These are phyloP conservation scores for Microcyclosporella mali DNA, from an alignment of 2,329 filamentous ascomycete species.

Conservation along the genomic window DNA sequence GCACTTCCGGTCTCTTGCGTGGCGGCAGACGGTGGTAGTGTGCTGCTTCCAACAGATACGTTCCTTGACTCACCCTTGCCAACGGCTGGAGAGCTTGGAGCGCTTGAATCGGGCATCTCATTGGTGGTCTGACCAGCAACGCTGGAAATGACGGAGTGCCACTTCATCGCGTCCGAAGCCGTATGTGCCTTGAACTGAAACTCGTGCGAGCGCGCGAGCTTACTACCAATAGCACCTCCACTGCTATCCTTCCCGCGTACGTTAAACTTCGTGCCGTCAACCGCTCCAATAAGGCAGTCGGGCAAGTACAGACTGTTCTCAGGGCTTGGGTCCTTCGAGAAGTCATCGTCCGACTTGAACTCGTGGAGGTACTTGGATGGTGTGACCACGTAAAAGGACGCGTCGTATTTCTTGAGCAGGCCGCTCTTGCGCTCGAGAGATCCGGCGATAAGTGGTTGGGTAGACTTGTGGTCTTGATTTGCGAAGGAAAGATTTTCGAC, in stretches of 20 bases:
- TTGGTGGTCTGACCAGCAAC: slow-evolving; percentile 49
- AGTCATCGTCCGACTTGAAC: slow-evolving; percentile 85
- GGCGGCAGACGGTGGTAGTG: no score
- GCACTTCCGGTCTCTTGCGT: no score
- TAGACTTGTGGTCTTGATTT: slow-evolving; percentile 77
- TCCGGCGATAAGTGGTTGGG: slow-evolving; percentile 79
- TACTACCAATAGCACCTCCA: slow-evolving; percentile 69
- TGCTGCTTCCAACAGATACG: no score
- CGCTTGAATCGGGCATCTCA: slow-evolving; percentile 34
- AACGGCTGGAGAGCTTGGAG: slow-evolving; percentile 25
- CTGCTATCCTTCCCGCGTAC: slow-evolving; percentile 91
- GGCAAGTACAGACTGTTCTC: slow-evolving; percentile 89
- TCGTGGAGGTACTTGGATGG: slow-evolving; percentile 86
- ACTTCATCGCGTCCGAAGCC: slow-evolving; percentile 71
- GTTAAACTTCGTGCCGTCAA: slow-evolving; percentile 77
- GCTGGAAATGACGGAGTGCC: slow-evolving; percentile 67
- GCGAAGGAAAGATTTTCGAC: slow-evolving; percentile 68
- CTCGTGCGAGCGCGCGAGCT: slow-evolving; percentile 73
- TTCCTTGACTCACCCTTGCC: slow-evolving; percentile 6
- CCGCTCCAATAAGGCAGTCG: slow-evolving; percentile 71
- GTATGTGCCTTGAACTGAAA: slow-evolving; percentile 83
- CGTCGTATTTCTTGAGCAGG: slow-evolving; percentile 73
- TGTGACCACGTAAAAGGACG: slow-evolving; percentile 84
- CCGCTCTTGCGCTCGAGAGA: slow-evolving; percentile 85
- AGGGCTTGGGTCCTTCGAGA: slow-evolving; percentile 66